These are phyloP conservation scores for Grosmannia serpens DNA, from an alignment of 2,329 filamentous ascomycete species.

Conservation along the genomic window DNA sequence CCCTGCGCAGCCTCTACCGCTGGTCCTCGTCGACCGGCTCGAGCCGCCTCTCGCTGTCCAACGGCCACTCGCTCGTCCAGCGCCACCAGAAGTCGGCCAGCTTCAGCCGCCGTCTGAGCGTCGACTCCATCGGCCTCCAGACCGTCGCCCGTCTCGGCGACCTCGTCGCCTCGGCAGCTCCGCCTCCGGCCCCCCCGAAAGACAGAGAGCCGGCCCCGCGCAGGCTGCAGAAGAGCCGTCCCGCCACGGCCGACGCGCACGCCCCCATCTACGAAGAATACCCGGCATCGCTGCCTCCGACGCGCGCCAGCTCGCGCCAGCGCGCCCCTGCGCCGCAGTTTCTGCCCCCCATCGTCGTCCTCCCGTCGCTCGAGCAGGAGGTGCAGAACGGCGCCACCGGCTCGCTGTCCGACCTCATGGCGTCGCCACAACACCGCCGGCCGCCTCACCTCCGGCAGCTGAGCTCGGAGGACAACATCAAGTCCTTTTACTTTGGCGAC, in stretches of 20 bases:
- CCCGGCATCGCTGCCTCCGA: neutral
- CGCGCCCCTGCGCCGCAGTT: slow-evolving; percentile 19
- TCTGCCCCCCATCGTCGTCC: slow-evolving; percentile 28
- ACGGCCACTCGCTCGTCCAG: slow-evolving; percentile 14
- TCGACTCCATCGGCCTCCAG: slow-evolving; percentile 26
- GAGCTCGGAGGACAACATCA: slow-evolving; percentile 12
- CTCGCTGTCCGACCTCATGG: slow-evolving; percentile 2
- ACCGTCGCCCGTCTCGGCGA: neutral
- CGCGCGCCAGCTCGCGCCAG: neutral
- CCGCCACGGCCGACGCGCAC: slow-evolving; percentile 3
- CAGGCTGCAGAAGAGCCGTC: slow-evolving; percentile 26
- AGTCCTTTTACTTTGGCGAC: slow-evolving; percentile 11
- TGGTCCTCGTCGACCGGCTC: slow-evolving; percentile 44
- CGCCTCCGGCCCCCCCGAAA: slow-evolving; percentile 3
- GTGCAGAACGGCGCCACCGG: slow-evolving; percentile 14
- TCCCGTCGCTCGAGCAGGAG: slow-evolving; percentile 28
- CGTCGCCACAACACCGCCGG: slow-evolving; percentile 1
- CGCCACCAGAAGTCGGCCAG: slow-evolving; percentile 18
- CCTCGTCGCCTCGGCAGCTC: neutral
- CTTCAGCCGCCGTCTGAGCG: slow-evolving; percentile 30
- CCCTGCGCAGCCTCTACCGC: slow-evolving; percentile 36
- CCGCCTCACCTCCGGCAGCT: slow-evolving; percentile 6
- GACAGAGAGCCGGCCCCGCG: slow-evolving; percentile 16
- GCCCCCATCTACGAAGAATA: neutral
- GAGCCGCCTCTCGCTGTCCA: slow-evolving; percentile 26